phyloP scores from a whole-genome alignment of 2,329 filamentous ascomycete genomes.

The Pseudogymnoascus sp. region DNA sequence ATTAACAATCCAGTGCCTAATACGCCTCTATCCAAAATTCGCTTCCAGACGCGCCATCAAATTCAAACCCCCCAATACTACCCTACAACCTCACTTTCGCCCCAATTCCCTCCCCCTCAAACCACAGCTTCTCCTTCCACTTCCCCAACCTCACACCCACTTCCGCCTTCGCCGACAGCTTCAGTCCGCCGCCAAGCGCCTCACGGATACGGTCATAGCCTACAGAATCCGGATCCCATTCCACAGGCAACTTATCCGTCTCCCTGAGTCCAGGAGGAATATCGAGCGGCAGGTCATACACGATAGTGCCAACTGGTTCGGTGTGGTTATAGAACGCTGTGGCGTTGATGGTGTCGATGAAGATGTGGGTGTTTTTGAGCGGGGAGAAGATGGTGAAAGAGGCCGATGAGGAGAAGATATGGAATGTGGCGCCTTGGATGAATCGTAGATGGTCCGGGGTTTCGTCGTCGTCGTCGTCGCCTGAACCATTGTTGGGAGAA shows the following conservation, averaged over 20 bases:
- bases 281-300: conserved; percentile 66
- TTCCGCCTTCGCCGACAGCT: conserved; percentile 68
- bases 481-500: conserved; percentile 42
- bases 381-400: conserved; percentile 79
- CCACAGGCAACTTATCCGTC: conserved; percentile 73
- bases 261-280: conserved; percentile 66
- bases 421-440: conserved; percentile 78
- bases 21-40: neutral
- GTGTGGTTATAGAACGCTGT: conserved; percentile 79
- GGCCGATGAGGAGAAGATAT: conserved; percentile 79
- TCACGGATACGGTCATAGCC: conserved; percentile 76
- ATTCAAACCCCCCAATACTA: neutral
- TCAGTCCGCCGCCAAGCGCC: conserved; percentile 72
- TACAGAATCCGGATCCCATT: conserved; percentile 67
- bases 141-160: conserved; percentile 67
- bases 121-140: conserved; percentile 69
- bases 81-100: conserved; percentile 50
- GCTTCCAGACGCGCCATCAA: neutral
- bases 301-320: conserved; percentile 68
- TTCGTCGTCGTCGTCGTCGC: conserved; percentile 32
- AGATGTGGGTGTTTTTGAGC: conserved; percentile 62
- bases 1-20: neutral
- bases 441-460: conserved; percentile 49
- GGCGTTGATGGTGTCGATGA: conserved; percentile 73
- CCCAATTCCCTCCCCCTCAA: conserved; percentile 61